Conservation (phyloP, 2,329 filamentous ascomycete species). For the Cylindrodendrum hubeiense region DNA sequence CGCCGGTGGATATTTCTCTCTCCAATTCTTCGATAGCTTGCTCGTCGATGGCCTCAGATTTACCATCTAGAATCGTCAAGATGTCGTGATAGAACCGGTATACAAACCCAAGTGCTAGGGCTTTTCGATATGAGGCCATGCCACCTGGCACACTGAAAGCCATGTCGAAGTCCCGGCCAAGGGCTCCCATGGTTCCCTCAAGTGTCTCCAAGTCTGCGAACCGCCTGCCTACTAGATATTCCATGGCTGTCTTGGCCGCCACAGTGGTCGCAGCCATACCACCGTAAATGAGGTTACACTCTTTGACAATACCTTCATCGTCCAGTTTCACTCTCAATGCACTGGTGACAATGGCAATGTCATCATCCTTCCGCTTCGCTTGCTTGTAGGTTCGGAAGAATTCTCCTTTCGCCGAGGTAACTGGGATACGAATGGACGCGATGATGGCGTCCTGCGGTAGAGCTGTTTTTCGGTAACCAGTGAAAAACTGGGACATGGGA, state of each 20-base stretch:
- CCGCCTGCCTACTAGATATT: constrained; percentile 80
- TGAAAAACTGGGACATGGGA: constrained; percentile 94
- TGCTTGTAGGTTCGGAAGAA: constrained; percentile 95
- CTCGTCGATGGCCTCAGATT: constrained; percentile 67
- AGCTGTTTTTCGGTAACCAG: constrained; percentile 87
- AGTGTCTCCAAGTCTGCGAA: constrained; percentile 86
- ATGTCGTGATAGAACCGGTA: constrained; percentile 97
- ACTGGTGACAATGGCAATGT: constrained; percentile 96
- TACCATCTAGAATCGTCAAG: constrained; percentile 69
- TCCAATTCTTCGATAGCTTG: constrained; percentile 89
- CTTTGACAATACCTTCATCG: constrained; percentile 76
- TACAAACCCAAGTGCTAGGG: constrained; percentile 92
- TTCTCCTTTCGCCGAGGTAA: constrained; percentile 80
- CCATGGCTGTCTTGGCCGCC: constrained; percentile 82
- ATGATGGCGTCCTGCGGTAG: constrained; percentile 87
- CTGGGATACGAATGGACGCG: constrained; percentile 86
- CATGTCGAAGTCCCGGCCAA: constrained; percentile 92
- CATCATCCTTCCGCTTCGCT: constrained; percentile 96
- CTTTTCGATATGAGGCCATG: constrained; percentile 96
- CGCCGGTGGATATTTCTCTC: constrained; percentile 82
- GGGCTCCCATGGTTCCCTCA: constrained; percentile 88
- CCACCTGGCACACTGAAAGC: constrained; percentile 93
- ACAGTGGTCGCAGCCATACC: constrained; percentile 95
- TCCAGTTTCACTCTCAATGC: constrained; percentile 82
- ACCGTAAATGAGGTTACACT: constrained; percentile 87